Base-by-base conservation (phyloP, 2,329 filamentous ascomycete genomes). In the Diatrype stigma region DNA sequence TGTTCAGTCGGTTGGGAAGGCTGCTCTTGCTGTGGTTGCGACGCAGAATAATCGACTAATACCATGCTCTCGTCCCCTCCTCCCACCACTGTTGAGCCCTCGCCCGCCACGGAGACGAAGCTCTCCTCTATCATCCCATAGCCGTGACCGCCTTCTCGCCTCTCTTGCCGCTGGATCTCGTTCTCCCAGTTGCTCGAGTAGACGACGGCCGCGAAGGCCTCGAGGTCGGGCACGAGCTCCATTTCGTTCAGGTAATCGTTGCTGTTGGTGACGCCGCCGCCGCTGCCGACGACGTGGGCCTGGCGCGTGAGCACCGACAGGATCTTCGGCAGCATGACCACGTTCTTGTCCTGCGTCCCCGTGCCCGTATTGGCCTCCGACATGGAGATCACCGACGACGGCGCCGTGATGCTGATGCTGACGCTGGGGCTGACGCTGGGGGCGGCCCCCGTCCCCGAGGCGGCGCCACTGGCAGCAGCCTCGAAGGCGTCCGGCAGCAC, bases 281-380 rank as follows among this genome's bases (percentile, higher is more conserved):
- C 89, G 62, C 87, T 86, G 48, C 92, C 93, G 59, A 99, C 96
- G 49, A 78, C 80, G 68, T 96, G 92, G 5, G 93, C 93, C 73
- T 99, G 92, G 59, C 90, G 84, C 37, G 91, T 94, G 61, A 97
- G 81, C 6, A 96, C 87, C 2, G 93, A 95, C 34, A 99, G 77
- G 48, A 95, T 86, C 69, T 90, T 95, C 45, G 94, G 94, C 38
- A 99, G 80, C 32, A 81, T 69, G n/a, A 84, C 74, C 16, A 37
- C 34, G 34, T 73, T 69, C 71, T 92, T 93, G n/a, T 37, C 34
- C 12, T 4, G 12, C 53, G 53, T 34, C 50, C 50, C 10, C 51
- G 49, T 10, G 47, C n/a, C 37, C 40, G 45, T 3, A 21, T 42
- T 0, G 44, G 19, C 12, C 55, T 46, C 28, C 26, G 28, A 47